Evolutionary conservation across 2,329 filamentous ascomycete genomes (phyloP).

Genomic region (Epichloe amarillans): DNA sequence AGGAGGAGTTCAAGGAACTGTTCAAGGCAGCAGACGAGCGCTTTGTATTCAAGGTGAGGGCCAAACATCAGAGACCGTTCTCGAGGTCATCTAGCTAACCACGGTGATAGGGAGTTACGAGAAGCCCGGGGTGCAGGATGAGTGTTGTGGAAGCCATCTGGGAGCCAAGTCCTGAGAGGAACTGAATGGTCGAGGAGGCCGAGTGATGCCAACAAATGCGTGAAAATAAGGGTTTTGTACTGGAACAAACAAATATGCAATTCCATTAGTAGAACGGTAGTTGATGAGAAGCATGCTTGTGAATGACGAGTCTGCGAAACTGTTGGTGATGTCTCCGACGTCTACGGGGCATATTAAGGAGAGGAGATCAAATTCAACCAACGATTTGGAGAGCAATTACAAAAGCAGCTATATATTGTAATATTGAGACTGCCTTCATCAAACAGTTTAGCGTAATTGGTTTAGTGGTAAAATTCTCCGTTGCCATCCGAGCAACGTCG

Average conservation of each 20-base stretch:
- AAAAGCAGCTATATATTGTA: fast-evolving
- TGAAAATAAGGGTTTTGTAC: too few species aligned
- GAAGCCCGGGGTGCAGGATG: constrained; percentile 30
- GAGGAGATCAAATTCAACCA: too few species aligned
- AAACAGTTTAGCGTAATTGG: constrained; percentile 8
- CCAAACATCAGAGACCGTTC: neutral
- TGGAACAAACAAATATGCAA: too few species aligned
- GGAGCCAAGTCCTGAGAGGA: constrained; percentile 14
- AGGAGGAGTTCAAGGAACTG: constrained; percentile 30
- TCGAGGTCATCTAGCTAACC: neutral
- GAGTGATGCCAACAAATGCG: neutral
- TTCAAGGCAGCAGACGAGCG: constrained; percentile 29
- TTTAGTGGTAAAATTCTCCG: constrained; percentile 21
- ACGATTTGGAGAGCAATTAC: neutral
- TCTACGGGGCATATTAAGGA: too few species aligned
- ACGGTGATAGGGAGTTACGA: constrained; percentile 23
- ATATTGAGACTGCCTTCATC: fast-evolving
- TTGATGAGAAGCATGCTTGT: too few species aligned
- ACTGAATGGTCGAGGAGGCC: neutral
- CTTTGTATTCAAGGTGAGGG: constrained; percentile 28
- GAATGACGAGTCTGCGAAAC: too few species aligned
- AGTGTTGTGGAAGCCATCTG: constrained; percentile 36
- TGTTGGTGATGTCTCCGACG: too few species aligned
- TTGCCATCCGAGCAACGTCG: constrained; percentile 18
- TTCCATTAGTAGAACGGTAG: too few species aligned